Evolutionary conservation across 352 stramenopile species (phyloP), one percentile per base, ranked within the genome.

Genomic region (Pseudoperonospora humuli): DNA sequence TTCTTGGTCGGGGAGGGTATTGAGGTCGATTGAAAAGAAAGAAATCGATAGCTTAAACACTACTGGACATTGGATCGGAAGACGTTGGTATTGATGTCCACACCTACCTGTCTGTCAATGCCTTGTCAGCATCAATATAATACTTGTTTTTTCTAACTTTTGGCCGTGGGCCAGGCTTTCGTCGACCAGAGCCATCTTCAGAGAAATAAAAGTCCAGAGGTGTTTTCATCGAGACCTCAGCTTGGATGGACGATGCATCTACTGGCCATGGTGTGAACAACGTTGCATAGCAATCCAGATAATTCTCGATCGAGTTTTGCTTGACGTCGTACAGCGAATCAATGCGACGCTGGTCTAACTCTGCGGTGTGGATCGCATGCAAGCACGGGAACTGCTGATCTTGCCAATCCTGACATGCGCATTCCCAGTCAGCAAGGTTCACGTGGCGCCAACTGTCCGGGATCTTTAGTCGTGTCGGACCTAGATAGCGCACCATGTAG

Each of bases 371-470:
- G 37, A 89, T 84, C 3, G 64, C 74, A 45, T 89, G 77, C 45
- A 86, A 66, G 24, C 77, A 89, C 23, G 77, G 77, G 34, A 89
- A 86, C 26, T 75, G 61, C 13, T 76, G 70, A 39, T 89, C 77
- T 38, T 89, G 77, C 77, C 77, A 89, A 38, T 83, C 74, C n/a
- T 81, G 66, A 38, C 77, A 89, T 19, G 74, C 85, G 53, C 77
- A 89, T 39, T 89, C 72, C 70, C 72, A 85, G 34, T 83, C 67
- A 1, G 74, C 42, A 9, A 89, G 57, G 47, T 86, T 85, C 19
- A 89, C 77, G 27, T 89, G 74, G 18, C 74, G 74, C 77, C 77
- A 89, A 33, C 64, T 75, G 40, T 86, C 74, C n/a, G 79, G 70
- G 24, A 61, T 70, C 37, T 79, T 61, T 8, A 75, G 44, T 2